Base-by-base conservation (phyloP, 768 basidiomycete species). In the Phanerodontia chrysosporium region DNA sequence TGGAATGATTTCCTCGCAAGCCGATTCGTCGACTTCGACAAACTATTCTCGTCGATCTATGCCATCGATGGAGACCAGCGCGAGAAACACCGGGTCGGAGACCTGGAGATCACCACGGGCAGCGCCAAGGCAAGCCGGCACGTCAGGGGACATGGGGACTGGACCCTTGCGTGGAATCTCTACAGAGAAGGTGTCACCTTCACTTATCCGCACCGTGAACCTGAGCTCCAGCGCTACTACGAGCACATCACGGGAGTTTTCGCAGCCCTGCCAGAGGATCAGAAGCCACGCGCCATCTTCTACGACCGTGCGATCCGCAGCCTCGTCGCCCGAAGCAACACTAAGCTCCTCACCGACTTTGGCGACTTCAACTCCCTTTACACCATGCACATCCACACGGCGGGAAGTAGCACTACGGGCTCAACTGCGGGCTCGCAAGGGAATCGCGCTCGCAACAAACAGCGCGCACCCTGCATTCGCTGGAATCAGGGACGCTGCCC, bases 301-400 rank as follows among this genome's bases (percentile, higher is more conserved):
- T 73, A 63, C 55, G 75, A 79, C 59, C 59, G 63, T 21, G 72
- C 70, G 0, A 57, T 75, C 18, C 49, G 74, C 1, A 64, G 66
- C 1, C 18, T 46, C 4, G 69, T 72, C 22, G 63, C 55, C 24
- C 60, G 64, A 4, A 58, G 64, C 27, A 61, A 55, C 24, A 10
- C 48, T 1, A 28, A 62, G 1, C 45, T 58, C 7, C 69, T 73
- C 65, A 58, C 64, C 14, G 67, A 76, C 45, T 32, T 61, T 48
- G 0, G 25, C n/a, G 16, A 35, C 9, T 68, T 65, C 60, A 12
- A 6, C 32, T 45, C 58, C 57, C 27, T 58, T 32, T 51, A 61
- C 28, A 49, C 60, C 27, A 45, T 30, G n/a, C 36, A 49, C 25
- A 35, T 61, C 24, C 45, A 49, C 27, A 24, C 45, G 1, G 51